Conservation (phyloP, 1,284 basidiomycete genomes). For the Leucoagaricus sp. region DNA sequence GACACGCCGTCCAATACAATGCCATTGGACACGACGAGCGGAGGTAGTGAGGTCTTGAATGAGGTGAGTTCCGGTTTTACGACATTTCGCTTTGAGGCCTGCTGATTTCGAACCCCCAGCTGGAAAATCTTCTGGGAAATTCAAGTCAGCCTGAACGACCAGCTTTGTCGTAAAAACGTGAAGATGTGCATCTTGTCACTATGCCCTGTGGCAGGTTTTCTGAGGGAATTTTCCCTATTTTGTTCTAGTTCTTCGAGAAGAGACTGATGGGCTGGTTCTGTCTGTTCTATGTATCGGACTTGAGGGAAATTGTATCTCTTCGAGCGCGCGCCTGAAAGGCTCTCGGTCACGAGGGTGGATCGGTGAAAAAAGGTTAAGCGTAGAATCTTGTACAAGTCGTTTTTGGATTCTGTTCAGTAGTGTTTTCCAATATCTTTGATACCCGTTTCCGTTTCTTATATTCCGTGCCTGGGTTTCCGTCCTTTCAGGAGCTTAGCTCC, state of each 20-base stretch:
- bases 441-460: neutral
- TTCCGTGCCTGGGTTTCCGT: no score
- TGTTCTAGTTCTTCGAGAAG: neutral
- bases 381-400: neutral
- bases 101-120: neutral
- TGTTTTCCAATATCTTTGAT: neutral
- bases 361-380: neutral
- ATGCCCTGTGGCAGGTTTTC: no score
- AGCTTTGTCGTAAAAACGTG: constrained; percentile 20
- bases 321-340: neutral
- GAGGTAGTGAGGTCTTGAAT: constrained; percentile 8
- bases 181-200: no score
- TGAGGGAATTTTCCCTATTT: neutral
- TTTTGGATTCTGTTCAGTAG: neutral
- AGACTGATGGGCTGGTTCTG: neutral
- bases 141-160: constrained; percentile 21
- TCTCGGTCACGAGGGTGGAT: neutral
- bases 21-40: constrained; percentile 2
- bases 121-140: constrained; percentile 13
- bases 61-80: constrained; percentile 4
- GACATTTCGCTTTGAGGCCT: neutral
- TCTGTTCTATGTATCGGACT: neutral
- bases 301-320: neutral
- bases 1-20: constrained; percentile 5
- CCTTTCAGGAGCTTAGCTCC: no score